phyloP scores from a whole-genome alignment of 2,329 filamentous ascomycete genomes.

The Microdochium nivale region DNA sequence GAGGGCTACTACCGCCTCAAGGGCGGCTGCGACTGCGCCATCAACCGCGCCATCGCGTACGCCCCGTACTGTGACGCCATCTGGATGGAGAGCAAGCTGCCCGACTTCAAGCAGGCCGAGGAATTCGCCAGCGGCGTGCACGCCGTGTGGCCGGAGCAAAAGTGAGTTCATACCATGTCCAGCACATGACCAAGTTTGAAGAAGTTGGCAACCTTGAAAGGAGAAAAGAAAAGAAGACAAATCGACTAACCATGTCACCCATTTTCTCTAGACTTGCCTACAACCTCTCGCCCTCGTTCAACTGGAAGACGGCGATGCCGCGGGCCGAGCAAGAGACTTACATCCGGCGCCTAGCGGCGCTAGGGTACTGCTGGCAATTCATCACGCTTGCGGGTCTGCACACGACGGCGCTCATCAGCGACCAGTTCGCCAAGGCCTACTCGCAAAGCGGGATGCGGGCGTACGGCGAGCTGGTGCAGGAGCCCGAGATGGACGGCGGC shows the following conservation, averaged over 20 bases:
- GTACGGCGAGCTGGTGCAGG: slow-evolving; percentile 94
- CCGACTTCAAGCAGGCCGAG: slow-evolving; percentile 82
- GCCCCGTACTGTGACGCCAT: slow-evolving; percentile 92
- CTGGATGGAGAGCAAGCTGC: slow-evolving; percentile 99
- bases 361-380: slow-evolving; percentile 99
- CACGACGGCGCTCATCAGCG: slow-evolving; percentile 85
- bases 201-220: too few species aligned
- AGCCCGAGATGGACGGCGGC: slow-evolving; percentile 86
- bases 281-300: slow-evolving; percentile 98
- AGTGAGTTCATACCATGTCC: slow-evolving; percentile 63
- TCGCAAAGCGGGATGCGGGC: slow-evolving; percentile 82
- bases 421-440: slow-evolving; percentile 81
- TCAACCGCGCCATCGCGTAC: slow-evolving; percentile 86
- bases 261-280: slow-evolving; percentile 65
- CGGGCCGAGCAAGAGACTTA: slow-evolving; percentile 92
- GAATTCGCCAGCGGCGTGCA: slow-evolving; percentile 93
- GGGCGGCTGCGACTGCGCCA: slow-evolving; percentile 82
- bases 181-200: too few species aligned
- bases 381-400: slow-evolving; percentile 98
- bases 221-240: neutral
- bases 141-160: slow-evolving; percentile 90
- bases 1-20: slow-evolving; percentile 93
- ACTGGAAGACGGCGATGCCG: slow-evolving; percentile 98
- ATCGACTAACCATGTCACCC: slow-evolving; percentile 3
- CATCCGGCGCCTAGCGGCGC: slow-evolving; percentile 74